Percentiles rank a stretch among this genome's conserved stretches.
Evolutionary conservation across 108 stramenopile species (phyloP).

Genomic region (Chaetoceros muelleri): DNA sequence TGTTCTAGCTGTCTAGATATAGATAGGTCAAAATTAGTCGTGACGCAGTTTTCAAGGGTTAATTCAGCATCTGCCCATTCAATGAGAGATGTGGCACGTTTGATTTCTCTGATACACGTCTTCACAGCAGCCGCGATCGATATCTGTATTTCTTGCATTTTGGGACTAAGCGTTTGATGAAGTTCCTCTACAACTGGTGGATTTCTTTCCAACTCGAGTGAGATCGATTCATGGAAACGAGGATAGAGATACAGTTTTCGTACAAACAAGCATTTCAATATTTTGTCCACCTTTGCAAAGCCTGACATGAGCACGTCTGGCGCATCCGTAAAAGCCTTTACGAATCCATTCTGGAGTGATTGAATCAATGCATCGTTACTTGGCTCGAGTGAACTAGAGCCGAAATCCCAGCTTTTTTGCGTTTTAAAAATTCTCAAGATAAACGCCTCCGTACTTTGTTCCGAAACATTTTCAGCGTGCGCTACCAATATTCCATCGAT

Average conservation of each 20-base stretch:
- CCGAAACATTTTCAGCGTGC: constrained; percentile 84
- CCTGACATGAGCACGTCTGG: constrained; percentile 74
- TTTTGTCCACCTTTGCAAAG: constrained; percentile 85
- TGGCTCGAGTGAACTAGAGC: too few species aligned
- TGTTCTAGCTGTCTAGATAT: constrained; percentile 86
- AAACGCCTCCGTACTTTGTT: constrained; percentile 93
- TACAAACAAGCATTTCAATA: constrained; percentile 73
- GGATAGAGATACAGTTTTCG: constrained; percentile 89
- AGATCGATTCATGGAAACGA: constrained; percentile 79
- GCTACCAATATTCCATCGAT: constrained; percentile 89
- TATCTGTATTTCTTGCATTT: constrained; percentile 83
- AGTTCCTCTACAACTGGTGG: constrained; percentile 83
- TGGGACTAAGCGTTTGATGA: constrained; percentile 68
- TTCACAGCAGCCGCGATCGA: constrained; percentile 80
- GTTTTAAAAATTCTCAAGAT: constrained; percentile 85
- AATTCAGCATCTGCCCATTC: constrained; percentile 50
- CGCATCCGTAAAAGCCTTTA: constrained; percentile 92
- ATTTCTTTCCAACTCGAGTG: constrained; percentile 55
- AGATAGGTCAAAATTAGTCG: constrained; percentile 72
- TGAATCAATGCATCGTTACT: too few species aligned
- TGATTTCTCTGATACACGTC: constrained; percentile 81
- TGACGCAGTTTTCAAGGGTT: constrained; percentile 85
- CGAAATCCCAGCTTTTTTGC: too few species aligned
- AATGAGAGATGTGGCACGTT: constrained; percentile 43
- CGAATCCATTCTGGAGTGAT: constrained; percentile 63